Evolutionary conservation across 2,329 filamentous ascomycete genomes (phyloP).

Genomic region (Arachnopeziza araneosa): DNA sequence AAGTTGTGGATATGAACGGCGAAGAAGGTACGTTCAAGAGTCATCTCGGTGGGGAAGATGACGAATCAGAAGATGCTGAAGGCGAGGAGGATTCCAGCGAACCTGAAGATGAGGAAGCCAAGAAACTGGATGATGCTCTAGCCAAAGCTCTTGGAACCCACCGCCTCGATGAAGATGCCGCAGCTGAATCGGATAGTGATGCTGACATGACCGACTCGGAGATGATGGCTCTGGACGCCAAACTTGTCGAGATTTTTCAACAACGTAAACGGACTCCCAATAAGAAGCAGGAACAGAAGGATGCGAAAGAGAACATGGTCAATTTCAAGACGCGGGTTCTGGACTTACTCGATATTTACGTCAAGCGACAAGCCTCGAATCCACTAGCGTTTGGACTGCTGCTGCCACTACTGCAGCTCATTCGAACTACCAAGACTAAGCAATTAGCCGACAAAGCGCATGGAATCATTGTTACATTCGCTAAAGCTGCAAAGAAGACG

Average conservation of each 20-base stretch:
- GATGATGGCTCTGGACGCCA: conserved; percentile 83
- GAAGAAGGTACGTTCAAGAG: conserved; percentile 36
- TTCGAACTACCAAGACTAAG: conserved; percentile 71
- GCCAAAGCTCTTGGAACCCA: conserved; percentile 73
- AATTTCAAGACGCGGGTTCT: conserved; percentile 94
- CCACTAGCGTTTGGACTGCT: conserved; percentile 63
- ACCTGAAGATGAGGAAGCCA: conserved; percentile 35
- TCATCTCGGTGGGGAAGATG: conserved; percentile 34
- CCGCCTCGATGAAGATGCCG: conserved; percentile 51
- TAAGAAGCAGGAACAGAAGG: conserved; percentile 79
- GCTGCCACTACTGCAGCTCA: conserved; percentile 69
- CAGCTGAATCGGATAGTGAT: conserved; percentile 54
- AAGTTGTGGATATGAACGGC: conserved; percentile 38
- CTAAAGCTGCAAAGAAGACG: conserved; percentile 50
- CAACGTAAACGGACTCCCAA: conserved; percentile 60
- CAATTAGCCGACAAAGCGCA: conserved; percentile 68
- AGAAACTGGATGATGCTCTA: conserved; percentile 62
- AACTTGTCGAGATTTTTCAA: conserved; percentile 80
- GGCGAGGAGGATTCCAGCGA: conserved; percentile 35
- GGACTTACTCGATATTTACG: conserved; percentile 79
- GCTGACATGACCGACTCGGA: conserved; percentile 92
- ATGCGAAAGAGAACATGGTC: conserved; percentile 81
- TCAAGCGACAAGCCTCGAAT: conserved; percentile 70
- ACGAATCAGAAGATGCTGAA: conserved; percentile 40
- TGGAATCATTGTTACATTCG: conserved; percentile 67